These are phyloP conservation scores for Trypanosoma scelopori DNA, from an alignment of 208 protist species.

Conservation along the genomic window DNA sequence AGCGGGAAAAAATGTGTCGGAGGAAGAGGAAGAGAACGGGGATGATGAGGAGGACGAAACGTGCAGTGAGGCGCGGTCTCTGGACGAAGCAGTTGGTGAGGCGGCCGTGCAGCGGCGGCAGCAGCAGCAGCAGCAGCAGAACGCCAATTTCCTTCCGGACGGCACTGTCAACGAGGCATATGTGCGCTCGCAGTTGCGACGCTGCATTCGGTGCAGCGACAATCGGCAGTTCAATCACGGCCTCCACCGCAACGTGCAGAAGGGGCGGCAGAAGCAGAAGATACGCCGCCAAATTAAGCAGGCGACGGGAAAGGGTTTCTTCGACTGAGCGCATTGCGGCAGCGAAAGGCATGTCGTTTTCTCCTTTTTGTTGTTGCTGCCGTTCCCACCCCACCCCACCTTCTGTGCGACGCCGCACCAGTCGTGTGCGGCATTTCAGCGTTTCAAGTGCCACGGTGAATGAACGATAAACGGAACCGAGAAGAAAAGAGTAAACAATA, in stretches of 20 bases:
- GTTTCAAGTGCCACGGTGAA: background rate
- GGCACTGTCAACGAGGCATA: conserved; percentile 73
- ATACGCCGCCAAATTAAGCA: conserved; percentile 78
- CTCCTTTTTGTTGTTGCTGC: too few species aligned
- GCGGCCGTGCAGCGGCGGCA: conserved; percentile 36
- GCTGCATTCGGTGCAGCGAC: conserved; percentile 49
- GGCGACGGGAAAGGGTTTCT: conserved; percentile 51
- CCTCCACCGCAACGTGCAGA: conserved; percentile 87
- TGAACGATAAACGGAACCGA: background rate
- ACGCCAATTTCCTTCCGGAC: conserved; percentile 59
- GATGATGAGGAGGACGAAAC: conserved; percentile 25
- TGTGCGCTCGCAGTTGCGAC: conserved; percentile 64
- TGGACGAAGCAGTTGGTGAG: conserved; percentile 48
- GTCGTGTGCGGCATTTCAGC: too few species aligned
- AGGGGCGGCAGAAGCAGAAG: conserved; percentile 80
- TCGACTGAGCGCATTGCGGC: conserved; percentile 17
- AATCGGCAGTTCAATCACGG: conserved; percentile 73
- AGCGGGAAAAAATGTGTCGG: conserved; percentile 3
- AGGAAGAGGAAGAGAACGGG: conserved; percentile 15
- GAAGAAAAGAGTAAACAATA: background rate
- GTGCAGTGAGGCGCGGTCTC: conserved; percentile 32
- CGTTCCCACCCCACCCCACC: too few species aligned
- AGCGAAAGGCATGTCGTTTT: too few species aligned
- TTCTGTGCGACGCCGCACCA: too few species aligned
- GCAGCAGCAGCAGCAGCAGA: conserved; percentile 30